These are phyloP conservation scores for Ailanthus altissimus DNA, from an alignment of 345 rosid species.

Conservation along the genomic window DNA sequence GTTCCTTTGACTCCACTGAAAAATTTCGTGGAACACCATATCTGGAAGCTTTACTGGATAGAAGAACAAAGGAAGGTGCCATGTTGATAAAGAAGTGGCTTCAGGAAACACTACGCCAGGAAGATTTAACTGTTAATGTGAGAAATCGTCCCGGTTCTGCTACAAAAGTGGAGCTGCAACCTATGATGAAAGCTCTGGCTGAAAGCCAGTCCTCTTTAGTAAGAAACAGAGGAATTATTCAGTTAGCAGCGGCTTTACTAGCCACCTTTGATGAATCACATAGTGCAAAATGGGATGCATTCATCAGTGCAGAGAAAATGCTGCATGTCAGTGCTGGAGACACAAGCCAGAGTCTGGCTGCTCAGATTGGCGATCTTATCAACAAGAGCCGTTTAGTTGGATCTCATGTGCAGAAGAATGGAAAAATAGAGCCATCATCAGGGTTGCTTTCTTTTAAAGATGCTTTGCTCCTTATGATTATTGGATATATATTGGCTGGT, in stretches of 20 bases:
- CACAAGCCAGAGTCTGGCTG: slow-evolving; percentile 90
- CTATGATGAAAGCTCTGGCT: slow-evolving; percentile 65
- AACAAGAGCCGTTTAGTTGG: slow-evolving; percentile 63
- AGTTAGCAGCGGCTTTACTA: slow-evolving; percentile 73
- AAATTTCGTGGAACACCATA: slow-evolving; percentile 79
- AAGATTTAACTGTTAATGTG: slow-evolving; percentile 54
- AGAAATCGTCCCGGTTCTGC: slow-evolving; percentile 70
- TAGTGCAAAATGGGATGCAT: slow-evolving; percentile 80
- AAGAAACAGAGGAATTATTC: slow-evolving; percentile 82
- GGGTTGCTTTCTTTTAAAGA: slow-evolving; percentile 74
- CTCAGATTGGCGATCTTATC: slow-evolving; percentile 87
- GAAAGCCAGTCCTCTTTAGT: slow-evolving; percentile 61
- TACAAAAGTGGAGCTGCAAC: slow-evolving; percentile 63
- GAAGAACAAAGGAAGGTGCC: slow-evolving; percentile 83
- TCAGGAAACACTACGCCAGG: slow-evolving; percentile 74
- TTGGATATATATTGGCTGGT: slow-evolving; percentile 89
- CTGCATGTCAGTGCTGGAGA: slow-evolving; percentile 81
- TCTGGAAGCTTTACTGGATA: slow-evolving; percentile 83
- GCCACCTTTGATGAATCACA: slow-evolving; percentile 66
- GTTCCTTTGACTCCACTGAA: slow-evolving; percentile 74
- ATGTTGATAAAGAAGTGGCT: slow-evolving; percentile 91
- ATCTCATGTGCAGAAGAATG: slow-evolving; percentile 44
- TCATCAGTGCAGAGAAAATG: slow-evolving; percentile 87
- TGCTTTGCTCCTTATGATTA: slow-evolving; percentile 67
- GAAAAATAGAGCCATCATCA: slow-evolving; percentile 40